Percentiles rank a stretch among this genome's conserved stretches.
Conservation (phyloP, 2,329 filamentous ascomycete genomes). For the Pyricularia pennisetigena region DNA sequence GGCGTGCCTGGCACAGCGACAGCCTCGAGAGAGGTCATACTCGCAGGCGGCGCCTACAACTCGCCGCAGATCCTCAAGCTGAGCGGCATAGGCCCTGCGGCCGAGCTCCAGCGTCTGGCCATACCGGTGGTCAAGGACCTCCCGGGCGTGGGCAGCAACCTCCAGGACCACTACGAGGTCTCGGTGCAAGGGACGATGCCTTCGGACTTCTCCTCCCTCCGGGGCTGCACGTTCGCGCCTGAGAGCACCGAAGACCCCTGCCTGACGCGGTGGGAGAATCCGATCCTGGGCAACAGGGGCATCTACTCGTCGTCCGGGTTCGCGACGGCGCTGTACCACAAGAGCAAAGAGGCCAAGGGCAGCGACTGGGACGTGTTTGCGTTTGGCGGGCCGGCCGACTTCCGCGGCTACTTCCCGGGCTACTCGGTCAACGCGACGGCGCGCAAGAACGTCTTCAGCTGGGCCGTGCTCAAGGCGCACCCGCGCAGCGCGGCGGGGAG, state of each 20-base stretch:
- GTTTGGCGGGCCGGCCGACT: constrained; percentile 27
- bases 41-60: constrained; percentile 45
- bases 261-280: constrained; percentile 15
- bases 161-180: constrained; percentile 28
- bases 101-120: constrained; percentile 6
- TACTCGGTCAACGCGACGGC: constrained; percentile 21
- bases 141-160: constrained; percentile 12
- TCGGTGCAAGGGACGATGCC: constrained; percentile 30
- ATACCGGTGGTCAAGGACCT: constrained; percentile 10
- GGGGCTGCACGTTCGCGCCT: constrained; percentile 16
- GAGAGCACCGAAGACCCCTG: constrained; percentile 23
- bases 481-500: constrained; percentile 52
- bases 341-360: constrained; percentile 18
- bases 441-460: constrained; percentile 29
- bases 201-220: constrained; percentile 24
- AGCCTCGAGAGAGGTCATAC: constrained; percentile 39
- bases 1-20: constrained; percentile 17
- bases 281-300: constrained; percentile 15
- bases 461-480: constrained; percentile 49
- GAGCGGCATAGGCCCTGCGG: constrained; percentile 42
- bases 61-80: constrained; percentile 47
- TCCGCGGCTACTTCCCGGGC: constrained; percentile 28
- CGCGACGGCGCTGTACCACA: constrained; percentile 19
- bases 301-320: constrained; percentile 24
- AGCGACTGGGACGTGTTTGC: constrained; percentile 24